These are phyloP conservation scores for Chrysoporthe puriensis DNA, from an alignment of 2,329 filamentous ascomycete species.

Conservation along the genomic window DNA sequence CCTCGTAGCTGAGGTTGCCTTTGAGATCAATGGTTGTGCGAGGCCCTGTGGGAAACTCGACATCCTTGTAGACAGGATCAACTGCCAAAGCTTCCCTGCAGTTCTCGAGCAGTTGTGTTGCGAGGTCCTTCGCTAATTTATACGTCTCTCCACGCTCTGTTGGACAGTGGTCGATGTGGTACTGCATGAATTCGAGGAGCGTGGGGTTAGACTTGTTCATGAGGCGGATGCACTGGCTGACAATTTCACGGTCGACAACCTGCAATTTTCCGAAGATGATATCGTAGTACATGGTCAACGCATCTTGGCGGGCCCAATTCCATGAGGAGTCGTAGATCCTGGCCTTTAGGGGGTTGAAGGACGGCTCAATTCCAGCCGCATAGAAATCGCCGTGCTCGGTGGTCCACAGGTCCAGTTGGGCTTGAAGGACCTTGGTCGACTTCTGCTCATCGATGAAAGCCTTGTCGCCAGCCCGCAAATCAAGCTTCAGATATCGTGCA, in stretches of 20 bases:
- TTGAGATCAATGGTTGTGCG: conserved; percentile 90
- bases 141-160: conserved; percentile 97
- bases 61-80: conserved; percentile 93
- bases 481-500: conserved; percentile 95
- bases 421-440: conserved; percentile 84
- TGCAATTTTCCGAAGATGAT: conserved; percentile 96
- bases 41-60: conserved; percentile 87
- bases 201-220: conserved; percentile 99
- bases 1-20: conserved; percentile 90
- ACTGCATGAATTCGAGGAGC: conserved; percentile 98
- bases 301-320: conserved; percentile 99
- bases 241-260: conserved; percentile 94
- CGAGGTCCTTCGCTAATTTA: conserved; percentile 93
- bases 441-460: conserved; percentile 83
- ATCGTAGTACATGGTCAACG: conserved; percentile 97
- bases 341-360: conserved; percentile 91
- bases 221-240: conserved; percentile 97
- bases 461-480: conserved; percentile 95
- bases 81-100: conserved; percentile 88
- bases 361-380: conserved; percentile 88
- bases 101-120: conserved; percentile 92
- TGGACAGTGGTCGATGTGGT: conserved; percentile 98
- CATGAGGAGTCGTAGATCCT: conserved; percentile 97
- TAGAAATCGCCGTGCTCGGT: conserved; percentile 97
- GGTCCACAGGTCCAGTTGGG: conserved; percentile 92